Evolutionary conservation across 2,329 filamentous ascomycete species (phyloP).

Genomic region (Aspergillus sp.): DNA sequence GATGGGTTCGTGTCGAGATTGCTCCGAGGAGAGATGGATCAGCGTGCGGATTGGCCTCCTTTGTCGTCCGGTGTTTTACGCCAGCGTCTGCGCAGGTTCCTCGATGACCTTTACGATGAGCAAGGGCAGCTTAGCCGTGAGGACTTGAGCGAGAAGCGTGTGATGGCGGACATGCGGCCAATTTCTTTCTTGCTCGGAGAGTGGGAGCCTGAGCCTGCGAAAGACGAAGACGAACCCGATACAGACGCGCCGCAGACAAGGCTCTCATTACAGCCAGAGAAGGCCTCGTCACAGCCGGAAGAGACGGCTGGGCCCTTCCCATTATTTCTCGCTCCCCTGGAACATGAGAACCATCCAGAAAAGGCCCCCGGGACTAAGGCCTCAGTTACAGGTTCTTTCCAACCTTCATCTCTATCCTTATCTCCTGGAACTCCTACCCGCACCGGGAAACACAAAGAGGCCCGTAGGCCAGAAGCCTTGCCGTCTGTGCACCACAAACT

Average conservation of each 20-base stretch:
- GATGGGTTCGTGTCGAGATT: conserved; percentile 62
- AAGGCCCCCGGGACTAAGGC: not conserved
- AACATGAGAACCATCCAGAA: not conserved
- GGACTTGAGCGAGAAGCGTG: conserved; percentile 31
- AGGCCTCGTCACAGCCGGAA: not conserved
- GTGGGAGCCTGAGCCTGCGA: not conserved
- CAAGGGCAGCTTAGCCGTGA: conserved; percentile 41
- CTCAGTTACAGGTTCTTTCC: not conserved
- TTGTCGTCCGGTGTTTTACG: conserved; percentile 55
- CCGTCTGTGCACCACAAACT: not conserved
- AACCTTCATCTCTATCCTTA: not conserved
- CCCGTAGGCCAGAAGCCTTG: not conserved
- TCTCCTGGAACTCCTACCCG: not conserved
- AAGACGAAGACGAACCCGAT: not conserved
- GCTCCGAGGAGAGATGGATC: conserved; percentile 57
- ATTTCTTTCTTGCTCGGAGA: conserved; percentile 27
- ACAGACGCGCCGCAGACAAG: not conserved
- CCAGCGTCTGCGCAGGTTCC: conserved; percentile 55
- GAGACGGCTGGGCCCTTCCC: not conserved
- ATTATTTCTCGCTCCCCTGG: not conserved
- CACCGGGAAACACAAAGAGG: not conserved
- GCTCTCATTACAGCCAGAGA: not conserved
- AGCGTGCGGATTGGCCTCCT: conserved; percentile 48
- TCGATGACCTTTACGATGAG: conserved; percentile 57
- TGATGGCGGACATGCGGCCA: conserved; percentile 23